Base-by-base conservation (phyloP, 768 basidiomycete genomes). In the Boletus eberwhitei region DNA sequence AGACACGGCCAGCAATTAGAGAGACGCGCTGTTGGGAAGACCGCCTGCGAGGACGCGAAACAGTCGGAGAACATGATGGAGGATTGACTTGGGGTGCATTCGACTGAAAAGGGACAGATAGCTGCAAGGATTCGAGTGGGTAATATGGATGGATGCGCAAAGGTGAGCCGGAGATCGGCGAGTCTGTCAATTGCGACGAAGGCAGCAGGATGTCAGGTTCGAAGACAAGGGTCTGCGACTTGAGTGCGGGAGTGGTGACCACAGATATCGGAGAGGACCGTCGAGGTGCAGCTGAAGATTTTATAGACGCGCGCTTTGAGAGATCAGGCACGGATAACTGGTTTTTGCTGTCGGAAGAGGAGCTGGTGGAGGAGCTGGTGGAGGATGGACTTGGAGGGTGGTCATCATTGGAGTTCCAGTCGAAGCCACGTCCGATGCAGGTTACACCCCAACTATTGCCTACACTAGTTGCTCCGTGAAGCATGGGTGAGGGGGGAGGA, bases 21-120 rank as follows among this genome's bases (percentile, higher is more conserved):
- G 90, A 92, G 24, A 93, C 87, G 46, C 90, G 82, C 58, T 90
- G 89, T 60, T 91, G 90, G 8, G 90, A 91, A 36, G 90, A 91
- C 51, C 90, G 79, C 46, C 88, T 77, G 17, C 90, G 81, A 34
- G 88, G 79, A 6, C 87, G 85, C 34, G 85, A 78, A 21, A 79
- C 77, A 12, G 82, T 78, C 13, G 84, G 77, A 26, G 84, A 81
- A 53, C 75, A 79, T 39, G 76, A 59, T 24, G 73, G 62, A 36
- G 63, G 69, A 47, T 65, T 64, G 31, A 58, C 48, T 49, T 63
- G 61, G 34, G 63, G 46, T 21, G 57, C 22, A 50, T 48, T 53
- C 32, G 58, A 59, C 35, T 59, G 66, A 57, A 59, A 64, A 49
- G 50, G 63, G 55, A 50, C 54, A 13, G 56, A 53, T 44, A 66